These are phyloP conservation scores for Immersiella caudata DNA, from an alignment of 495 filamentous ascomycete species.

Conservation along the genomic window DNA sequence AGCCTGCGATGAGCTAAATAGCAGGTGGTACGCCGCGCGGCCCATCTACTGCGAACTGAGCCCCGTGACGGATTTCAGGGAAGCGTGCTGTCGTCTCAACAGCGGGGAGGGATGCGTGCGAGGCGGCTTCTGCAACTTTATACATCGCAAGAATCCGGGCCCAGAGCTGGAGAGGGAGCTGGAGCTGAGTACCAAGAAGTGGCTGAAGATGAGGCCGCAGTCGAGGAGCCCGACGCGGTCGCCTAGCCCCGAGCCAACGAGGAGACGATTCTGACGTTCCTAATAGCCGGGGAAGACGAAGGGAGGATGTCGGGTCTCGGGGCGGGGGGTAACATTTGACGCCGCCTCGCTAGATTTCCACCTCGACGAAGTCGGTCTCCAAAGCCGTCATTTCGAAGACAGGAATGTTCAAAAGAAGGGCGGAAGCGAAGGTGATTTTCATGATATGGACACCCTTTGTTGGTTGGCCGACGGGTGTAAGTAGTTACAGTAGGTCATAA, in stretches of 20 bases:
- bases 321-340: too few species aligned
- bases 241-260: constrained; percentile 75
- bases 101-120: constrained; percentile 93
- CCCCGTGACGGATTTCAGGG: constrained; percentile 96
- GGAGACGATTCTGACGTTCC: constrained; percentile 63
- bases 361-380: too few species aligned
- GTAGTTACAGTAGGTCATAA: neutral
- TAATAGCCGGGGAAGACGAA: too few species aligned
- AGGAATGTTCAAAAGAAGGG: too few species aligned
- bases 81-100: constrained; percentile 95
- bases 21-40: constrained; percentile 93
- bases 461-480: neutral
- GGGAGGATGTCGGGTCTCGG: too few species aligned
- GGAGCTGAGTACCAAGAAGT: constrained; percentile 89
- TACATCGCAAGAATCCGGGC: constrained; percentile 92
- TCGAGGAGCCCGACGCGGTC: constrained; percentile 75
- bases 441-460: too few species aligned
- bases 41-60: constrained; percentile 98
- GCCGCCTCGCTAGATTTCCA: too few species aligned
- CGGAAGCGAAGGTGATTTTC: too few species aligned
- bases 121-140: constrained; percentile 99
- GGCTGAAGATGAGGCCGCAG: constrained; percentile 86
- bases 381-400: too few species aligned
- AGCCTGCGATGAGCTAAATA: constrained; percentile 92
- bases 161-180: constrained; percentile 87